These are phyloP conservation scores for Fraxinus americana DNA, from an alignment of 257 asterid genomes.

Conservation along the genomic window DNA sequence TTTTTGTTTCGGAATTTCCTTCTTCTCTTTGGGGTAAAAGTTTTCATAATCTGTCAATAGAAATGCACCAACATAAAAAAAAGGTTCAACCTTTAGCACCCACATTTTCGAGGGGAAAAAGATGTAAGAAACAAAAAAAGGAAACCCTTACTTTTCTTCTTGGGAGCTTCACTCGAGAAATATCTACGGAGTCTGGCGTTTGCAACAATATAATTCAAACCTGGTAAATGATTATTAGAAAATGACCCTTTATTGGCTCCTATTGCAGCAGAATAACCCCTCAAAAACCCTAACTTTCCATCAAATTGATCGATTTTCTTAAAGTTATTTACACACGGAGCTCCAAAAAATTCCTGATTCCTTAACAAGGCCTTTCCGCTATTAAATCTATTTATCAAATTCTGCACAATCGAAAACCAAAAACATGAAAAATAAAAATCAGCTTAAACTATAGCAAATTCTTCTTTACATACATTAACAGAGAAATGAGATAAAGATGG, in stretches of 20 bases:
- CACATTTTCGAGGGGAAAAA: neutral
- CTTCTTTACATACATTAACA: neutral
- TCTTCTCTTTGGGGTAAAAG: constrained; percentile 55
- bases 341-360: constrained; percentile 38
- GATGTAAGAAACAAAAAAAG: neutral
- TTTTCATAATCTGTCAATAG: constrained; percentile 59
- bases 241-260: constrained; percentile 40
- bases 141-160: constrained; percentile 66
- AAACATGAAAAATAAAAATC: neutral
- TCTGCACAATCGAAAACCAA: constrained; percentile 44
- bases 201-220: constrained; percentile 42
- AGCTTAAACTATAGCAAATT: neutral
- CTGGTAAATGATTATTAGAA: constrained; percentile 39
- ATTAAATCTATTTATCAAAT: constrained; percentile 48
- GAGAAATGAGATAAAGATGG: neutral
- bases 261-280: constrained; percentile 61
- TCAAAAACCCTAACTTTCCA: constrained; percentile 56
- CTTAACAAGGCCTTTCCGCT: constrained; percentile 37
- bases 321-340: constrained; percentile 30
- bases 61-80: neutral
- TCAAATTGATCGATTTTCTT: constrained; percentile 33
- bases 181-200: constrained; percentile 48
- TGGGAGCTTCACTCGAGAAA: constrained; percentile 65
- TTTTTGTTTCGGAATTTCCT: constrained; percentile 53
- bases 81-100: neutral